phyloP scores from a whole-genome alignment of 176 grass and related monocot species.

The Paspalum vaginatum region DNA sequence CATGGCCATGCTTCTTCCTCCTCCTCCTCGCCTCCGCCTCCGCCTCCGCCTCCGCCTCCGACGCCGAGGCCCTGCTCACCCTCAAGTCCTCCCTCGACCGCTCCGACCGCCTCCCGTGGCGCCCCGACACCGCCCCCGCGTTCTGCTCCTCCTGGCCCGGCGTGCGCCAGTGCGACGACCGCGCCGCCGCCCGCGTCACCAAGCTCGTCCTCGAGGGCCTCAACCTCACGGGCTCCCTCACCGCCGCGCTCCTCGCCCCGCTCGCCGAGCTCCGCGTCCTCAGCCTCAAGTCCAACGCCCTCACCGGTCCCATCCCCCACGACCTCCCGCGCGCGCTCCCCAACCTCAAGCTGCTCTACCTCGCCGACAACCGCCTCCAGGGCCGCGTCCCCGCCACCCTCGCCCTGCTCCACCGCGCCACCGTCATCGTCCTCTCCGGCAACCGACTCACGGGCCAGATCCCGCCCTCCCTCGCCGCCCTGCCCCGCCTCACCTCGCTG shows the following conservation, averaged over 20 bases:
- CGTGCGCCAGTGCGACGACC: slow-evolving; percentile 60
- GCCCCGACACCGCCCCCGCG: slow-evolving; percentile 23
- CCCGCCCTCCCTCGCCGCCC: slow-evolving; percentile 46
- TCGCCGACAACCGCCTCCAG: slow-evolving; percentile 69
- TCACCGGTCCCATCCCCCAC: slow-evolving; percentile 74
- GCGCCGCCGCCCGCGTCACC: slow-evolving; percentile 72
- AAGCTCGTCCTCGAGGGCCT: slow-evolving; percentile 92
- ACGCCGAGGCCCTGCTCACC: slow-evolving; percentile 64
- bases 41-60: slow-evolving; percentile 24
- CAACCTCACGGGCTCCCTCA: slow-evolving; percentile 73
- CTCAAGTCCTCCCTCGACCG: slow-evolving; percentile 71
- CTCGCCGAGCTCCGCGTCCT: slow-evolving; percentile 86
- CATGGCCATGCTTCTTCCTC: slow-evolving; percentile 11
- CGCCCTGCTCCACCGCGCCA: slow-evolving; percentile 72
- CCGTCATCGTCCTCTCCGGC: slow-evolving; percentile 68
- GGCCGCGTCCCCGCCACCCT: slow-evolving; percentile 63
- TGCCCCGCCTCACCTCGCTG: slow-evolving; percentile 64
- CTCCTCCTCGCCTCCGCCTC: not conserved
- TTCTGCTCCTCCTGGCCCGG: slow-evolving; percentile 73
- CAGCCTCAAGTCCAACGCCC: slow-evolving; percentile 81
- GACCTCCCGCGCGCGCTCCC: slow-evolving; percentile 56
- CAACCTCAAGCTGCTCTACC: slow-evolving; percentile 91
- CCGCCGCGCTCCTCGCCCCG: slow-evolving; percentile 50
- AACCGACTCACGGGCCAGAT: slow-evolving; percentile 77
- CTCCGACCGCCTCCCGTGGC: slow-evolving; percentile 68